Percentiles rank a stretch among this genome's conserved stretches.
phyloP scores from a whole-genome alignment of 2,329 filamentous ascomycete genomes.

The Aspergillus oerlinghausenensis region DNA sequence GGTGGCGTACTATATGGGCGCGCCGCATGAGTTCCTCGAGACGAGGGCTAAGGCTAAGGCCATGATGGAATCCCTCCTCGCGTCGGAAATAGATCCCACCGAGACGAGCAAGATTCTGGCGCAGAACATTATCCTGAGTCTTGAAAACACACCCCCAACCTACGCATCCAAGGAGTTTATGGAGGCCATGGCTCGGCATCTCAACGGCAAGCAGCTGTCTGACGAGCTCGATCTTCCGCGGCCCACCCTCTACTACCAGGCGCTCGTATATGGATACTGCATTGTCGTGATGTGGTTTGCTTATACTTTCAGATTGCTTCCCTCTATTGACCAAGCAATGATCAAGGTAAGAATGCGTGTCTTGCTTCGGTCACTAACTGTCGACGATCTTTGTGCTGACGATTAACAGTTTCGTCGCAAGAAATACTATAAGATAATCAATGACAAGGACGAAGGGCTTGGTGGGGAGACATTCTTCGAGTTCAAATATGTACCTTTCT shows the following conservation, averaged over 20 bases:
- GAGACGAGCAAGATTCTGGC: slow-evolving; percentile 60
- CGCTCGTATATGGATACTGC: slow-evolving; percentile 61
- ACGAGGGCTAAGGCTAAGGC: slow-evolving; percentile 53
- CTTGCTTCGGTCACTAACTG: neutral
- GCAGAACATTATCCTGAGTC: slow-evolving; percentile 67
- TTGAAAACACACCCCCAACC: slow-evolving; percentile 62
- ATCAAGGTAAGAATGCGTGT: slow-evolving; percentile 40
- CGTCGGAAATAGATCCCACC: slow-evolving; percentile 63
- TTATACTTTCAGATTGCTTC: slow-evolving; percentile 46
- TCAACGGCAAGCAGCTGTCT: slow-evolving; percentile 63
- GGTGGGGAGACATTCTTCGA: slow-evolving; percentile 61
- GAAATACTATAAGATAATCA: slow-evolving; percentile 56
- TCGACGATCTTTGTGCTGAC: neutral
- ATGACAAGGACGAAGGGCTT: slow-evolving; percentile 61
- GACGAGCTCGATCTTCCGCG: slow-evolving; percentile 56
- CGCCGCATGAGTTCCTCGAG: slow-evolving; percentile 58
- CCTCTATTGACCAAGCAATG: slow-evolving; percentile 48
- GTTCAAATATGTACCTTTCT: slow-evolving; percentile 56
- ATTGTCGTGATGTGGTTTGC: slow-evolving; percentile 56
- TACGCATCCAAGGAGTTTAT: slow-evolving; percentile 64
- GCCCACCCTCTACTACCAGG: slow-evolving; percentile 55
- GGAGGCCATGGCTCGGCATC: slow-evolving; percentile 62
- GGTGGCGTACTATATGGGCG: slow-evolving; percentile 66
- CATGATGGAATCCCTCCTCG: slow-evolving; percentile 64
- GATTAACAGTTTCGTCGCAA: slow-evolving; percentile 38